Percentiles rank a stretch among this genome's conserved stretches.
Conservation (phyloP, 768 basidiomycete species). For the Tulasnella sp. region DNA sequence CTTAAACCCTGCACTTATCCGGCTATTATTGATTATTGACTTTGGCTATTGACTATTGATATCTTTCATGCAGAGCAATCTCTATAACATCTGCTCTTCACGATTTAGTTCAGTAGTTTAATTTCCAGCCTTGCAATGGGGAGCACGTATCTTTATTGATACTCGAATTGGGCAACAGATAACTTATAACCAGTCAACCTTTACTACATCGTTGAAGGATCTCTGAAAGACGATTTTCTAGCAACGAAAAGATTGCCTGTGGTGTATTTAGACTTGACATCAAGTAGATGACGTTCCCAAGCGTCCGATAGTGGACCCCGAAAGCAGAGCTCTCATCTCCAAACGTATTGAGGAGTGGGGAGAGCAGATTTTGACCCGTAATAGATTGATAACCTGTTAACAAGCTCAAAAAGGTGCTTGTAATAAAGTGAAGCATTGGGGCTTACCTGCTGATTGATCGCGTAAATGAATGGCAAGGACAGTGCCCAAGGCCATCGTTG, state of each 20-base stretch:
- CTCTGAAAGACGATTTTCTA: constrained; percentile 19
- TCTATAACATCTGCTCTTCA: no score
- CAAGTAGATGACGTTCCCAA: constrained; percentile 87
- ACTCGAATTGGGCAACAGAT: no score
- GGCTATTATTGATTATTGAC: no score
- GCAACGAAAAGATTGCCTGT: constrained; percentile 11
- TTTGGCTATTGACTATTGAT: no score
- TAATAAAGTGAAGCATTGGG: background rate
- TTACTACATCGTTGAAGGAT: no score
- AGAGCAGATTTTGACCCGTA: constrained; percentile 50
- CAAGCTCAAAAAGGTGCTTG: constrained; percentile 39
- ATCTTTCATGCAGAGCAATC: no score
- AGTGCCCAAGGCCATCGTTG: constrained; percentile 78
- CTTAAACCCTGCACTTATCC: no score
- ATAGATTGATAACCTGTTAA: constrained; percentile 40
- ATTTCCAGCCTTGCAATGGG: no score
- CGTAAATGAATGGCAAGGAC: constrained; percentile 68
- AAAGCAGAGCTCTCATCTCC: constrained; percentile 45
- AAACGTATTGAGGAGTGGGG: constrained; percentile 30
- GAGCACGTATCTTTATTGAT: no score
- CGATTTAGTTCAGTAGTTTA: no score
- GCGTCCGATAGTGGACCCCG: constrained; percentile 70
- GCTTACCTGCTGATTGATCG: constrained; percentile 42
- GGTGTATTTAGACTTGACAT: constrained; percentile 76
- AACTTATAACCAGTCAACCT: no score